Evolutionary conservation across 2,329 filamentous ascomycete species (phyloP).

Genomic region (Chaetomium strumarium): DNA sequence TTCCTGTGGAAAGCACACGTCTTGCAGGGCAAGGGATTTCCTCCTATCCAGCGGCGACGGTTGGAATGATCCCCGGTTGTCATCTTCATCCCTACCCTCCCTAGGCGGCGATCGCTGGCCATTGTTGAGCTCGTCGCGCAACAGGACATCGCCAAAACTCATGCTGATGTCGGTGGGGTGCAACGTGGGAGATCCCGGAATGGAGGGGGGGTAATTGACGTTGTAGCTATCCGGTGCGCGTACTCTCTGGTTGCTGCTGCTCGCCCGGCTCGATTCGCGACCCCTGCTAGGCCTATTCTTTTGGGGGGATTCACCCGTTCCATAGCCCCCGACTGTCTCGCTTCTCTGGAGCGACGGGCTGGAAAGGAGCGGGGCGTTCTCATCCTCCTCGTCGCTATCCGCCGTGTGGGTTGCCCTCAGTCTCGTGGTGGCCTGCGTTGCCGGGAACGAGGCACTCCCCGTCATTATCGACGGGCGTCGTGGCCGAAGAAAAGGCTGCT

Average conservation of each 20-base stretch:
- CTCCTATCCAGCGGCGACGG: constrained; percentile 41
- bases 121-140: constrained; percentile 56
- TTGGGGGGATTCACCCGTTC: constrained; percentile 36
- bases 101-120: constrained; percentile 18
- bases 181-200: constrained; percentile 55
- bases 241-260: constrained; percentile 36
- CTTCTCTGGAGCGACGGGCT: constrained; percentile 33
- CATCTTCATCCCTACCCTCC: constrained; percentile 14
- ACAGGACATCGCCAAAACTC: constrained; percentile 64
- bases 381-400: constrained; percentile 46
- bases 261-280: constrained; percentile 47
- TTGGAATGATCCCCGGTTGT: constrained; percentile 28
- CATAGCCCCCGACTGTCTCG: constrained; percentile 36
- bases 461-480: constrained; percentile 52
- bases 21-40: constrained; percentile 57
- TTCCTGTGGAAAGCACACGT: constrained; percentile 86
- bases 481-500: constrained; percentile 54
- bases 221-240: constrained; percentile 46
- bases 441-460: constrained; percentile 31
- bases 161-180: constrained; percentile 46
- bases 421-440: constrained; percentile 31
- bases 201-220: constrained; percentile 63
- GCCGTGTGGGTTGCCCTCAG: constrained; percentile 26
- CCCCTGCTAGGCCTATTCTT: constrained; percentile 34
- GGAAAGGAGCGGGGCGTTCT: constrained; percentile 53